Conservation (phyloP, 2,329 filamentous ascomycete species). For the Fusarium sp. region DNA sequence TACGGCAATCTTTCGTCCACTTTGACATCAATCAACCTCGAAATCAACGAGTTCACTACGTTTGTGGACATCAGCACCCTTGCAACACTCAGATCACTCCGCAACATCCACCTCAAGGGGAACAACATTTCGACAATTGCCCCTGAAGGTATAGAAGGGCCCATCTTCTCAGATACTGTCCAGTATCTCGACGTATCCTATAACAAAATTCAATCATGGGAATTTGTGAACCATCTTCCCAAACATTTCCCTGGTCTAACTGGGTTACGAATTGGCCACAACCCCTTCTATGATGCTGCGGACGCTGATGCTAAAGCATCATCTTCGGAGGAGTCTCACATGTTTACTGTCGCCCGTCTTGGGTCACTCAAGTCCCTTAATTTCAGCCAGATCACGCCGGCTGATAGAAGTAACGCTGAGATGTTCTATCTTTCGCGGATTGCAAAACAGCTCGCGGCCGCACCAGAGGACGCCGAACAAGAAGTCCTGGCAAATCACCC, state of each 20-base stretch:
- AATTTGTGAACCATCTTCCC: slow-evolving; percentile 75
- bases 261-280: slow-evolving; percentile 82
- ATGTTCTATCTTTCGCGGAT: slow-evolving; percentile 92
- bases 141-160: slow-evolving; percentile 37
- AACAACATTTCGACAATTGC: slow-evolving; percentile 70
- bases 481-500: slow-evolving; percentile 71
- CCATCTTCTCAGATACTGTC: slow-evolving; percentile 63
- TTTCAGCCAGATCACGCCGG: slow-evolving; percentile 73
- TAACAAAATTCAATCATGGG: slow-evolving; percentile 75
- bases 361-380: slow-evolving; percentile 74
- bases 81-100: slow-evolving; percentile 59
- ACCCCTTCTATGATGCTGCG: slow-evolving; percentile 77
- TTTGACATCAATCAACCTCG: slow-evolving; percentile 72
- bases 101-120: slow-evolving; percentile 76
- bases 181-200: slow-evolving; percentile 78
- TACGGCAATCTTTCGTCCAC: slow-evolving; percentile 55
- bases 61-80: slow-evolving; percentile 68
- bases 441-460: slow-evolving; percentile 74
- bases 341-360: slow-evolving; percentile 84
- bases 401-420: slow-evolving; percentile 87
- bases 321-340: slow-evolving; percentile 82
- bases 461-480: slow-evolving; percentile 61
- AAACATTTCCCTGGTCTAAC: slow-evolving; percentile 75
- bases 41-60: slow-evolving; percentile 74
- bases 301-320: slow-evolving; percentile 53